These are phyloP conservation scores for Aplosporella prunicola DNA, from an alignment of 2,329 filamentous ascomycete genomes.

Conservation along the genomic window DNA sequence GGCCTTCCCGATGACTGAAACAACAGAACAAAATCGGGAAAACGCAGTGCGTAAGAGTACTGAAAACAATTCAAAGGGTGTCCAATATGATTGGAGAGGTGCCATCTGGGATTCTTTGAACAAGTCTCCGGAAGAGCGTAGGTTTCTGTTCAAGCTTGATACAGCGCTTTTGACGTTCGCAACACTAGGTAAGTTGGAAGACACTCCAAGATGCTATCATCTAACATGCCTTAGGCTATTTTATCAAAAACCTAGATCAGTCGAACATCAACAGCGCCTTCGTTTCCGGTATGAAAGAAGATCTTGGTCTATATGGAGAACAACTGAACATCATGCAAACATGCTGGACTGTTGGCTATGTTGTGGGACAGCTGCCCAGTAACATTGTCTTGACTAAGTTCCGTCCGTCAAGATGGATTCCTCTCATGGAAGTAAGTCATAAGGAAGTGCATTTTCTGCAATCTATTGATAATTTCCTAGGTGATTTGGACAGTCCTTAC, in stretches of 20 bases:
- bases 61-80: too few relatives aligned
- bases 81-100: conserved; percentile 4
- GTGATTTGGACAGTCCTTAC: conserved; percentile 43
- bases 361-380: conserved; percentile 43
- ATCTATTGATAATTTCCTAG: conserved; percentile 18
- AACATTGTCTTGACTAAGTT: conserved; percentile 44
- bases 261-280: conserved; percentile 30
- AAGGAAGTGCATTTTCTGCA: not conserved
- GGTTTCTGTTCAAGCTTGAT: conserved; percentile 20
- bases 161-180: conserved; percentile 40
- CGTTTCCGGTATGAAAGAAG: conserved; percentile 38
- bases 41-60: too few relatives aligned
- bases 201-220: not conserved
- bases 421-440: conserved; percentile 34
- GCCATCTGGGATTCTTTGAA: conserved; percentile 18
- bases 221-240: conserved; percentile 30
- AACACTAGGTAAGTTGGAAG: conserved; percentile 26
- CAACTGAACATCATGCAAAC: conserved; percentile 48
- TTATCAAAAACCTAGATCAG: conserved; percentile 42
- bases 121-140: conserved; percentile 17
- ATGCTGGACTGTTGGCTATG: conserved; percentile 52
- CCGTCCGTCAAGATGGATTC: conserved; percentile 40
- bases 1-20: too few relatives aligned
- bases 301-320: conserved; percentile 43
- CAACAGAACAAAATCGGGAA: not conserved